phyloP scores from a whole-genome alignment of 371 early-diverging fungal genomes.

The Mortierella sp. region DNA sequence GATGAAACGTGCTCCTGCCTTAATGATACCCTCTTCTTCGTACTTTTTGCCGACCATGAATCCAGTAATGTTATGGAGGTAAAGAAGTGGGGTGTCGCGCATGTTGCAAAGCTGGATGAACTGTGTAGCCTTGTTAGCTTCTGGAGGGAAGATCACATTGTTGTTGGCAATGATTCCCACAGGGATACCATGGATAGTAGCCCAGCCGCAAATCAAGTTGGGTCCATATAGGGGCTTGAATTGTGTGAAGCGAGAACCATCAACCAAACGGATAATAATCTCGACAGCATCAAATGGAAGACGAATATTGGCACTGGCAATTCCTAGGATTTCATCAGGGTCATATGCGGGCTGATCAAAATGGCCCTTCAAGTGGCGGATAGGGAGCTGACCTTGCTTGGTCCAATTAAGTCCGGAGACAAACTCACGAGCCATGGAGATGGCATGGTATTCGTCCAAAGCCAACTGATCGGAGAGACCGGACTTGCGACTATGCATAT shows the following conservation, averaged over 20 bases:
- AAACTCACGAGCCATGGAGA: constrained; percentile 77
- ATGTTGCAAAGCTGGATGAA: constrained; percentile 83
- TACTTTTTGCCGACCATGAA: constrained; percentile 86
- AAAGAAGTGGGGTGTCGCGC: constrained; percentile 76
- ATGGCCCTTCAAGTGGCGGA: constrained; percentile 61
- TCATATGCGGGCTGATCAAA: constrained; percentile 73
- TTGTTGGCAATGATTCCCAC: constrained; percentile 83
- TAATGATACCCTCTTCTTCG: constrained; percentile 85
- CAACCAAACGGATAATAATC: constrained; percentile 76
- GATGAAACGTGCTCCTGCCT: constrained; percentile 82
- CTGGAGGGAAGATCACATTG: constrained; percentile 78
- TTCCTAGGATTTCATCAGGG: constrained; percentile 73
- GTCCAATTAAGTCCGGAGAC: constrained; percentile 74
- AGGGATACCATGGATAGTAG: constrained; percentile 76
- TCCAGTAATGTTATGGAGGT: constrained; percentile 82
- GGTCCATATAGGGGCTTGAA: constrained; percentile 80
- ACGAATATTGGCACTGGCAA: constrained; percentile 75
- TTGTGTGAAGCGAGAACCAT: constrained; percentile 72
- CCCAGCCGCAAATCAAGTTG: constrained; percentile 77
- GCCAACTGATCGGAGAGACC: constrained; percentile 77
- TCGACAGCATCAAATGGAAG: constrained; percentile 79
- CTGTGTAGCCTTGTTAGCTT: constrained; percentile 83
- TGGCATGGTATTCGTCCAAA: constrained; percentile 73
- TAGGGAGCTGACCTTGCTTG: constrained; percentile 66
- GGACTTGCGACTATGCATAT: constrained; percentile 80